Evolutionary conservation across 768 basidiomycete genomes (phyloP).

Genomic region (Lyophyllum shimeji): DNA sequence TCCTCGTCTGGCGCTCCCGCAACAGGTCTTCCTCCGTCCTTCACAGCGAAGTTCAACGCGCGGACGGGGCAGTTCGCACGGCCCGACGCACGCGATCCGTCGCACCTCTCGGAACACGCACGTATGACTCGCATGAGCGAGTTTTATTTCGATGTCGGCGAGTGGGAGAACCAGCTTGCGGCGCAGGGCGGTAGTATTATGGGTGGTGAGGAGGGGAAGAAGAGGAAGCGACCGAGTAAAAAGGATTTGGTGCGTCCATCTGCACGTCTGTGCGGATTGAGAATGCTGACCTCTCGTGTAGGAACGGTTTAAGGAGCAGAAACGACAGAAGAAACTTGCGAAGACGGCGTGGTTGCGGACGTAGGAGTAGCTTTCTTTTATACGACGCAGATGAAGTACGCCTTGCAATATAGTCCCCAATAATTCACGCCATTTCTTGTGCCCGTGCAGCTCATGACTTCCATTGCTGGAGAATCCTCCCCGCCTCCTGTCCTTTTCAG

Average conservation of each 20-base stretch:
- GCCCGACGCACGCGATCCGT: slow-evolving; percentile 66
- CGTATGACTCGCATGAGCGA: slow-evolving; percentile 84
- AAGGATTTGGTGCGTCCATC: slow-evolving; percentile 70
- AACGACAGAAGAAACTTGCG: slow-evolving; percentile 77
- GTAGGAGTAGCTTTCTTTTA: slow-evolving; percentile 23
- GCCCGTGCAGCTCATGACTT: background rate
- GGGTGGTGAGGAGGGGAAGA: slow-evolving; percentile 49
- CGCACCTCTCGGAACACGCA: slow-evolving; percentile 78
- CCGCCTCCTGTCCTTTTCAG: background rate
- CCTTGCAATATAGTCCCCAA: background rate
- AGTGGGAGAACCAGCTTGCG: slow-evolving; percentile 74
- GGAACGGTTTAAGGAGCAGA: slow-evolving; percentile 86
- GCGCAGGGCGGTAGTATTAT: slow-evolving; percentile 36
- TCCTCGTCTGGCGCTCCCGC: slow-evolving; percentile 28
- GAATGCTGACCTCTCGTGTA: slow-evolving; percentile 26
- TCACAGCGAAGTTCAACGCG: slow-evolving; percentile 77
- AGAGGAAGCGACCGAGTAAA: slow-evolving; percentile 77
- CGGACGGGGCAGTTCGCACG: slow-evolving; percentile 77
- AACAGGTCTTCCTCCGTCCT: slow-evolving; percentile 38
- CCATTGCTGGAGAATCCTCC: background rate
- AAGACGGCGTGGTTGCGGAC: slow-evolving; percentile 88
- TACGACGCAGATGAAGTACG: background rate
- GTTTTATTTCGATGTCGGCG: slow-evolving; percentile 83
- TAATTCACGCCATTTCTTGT: background rate
- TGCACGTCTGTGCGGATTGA: background rate